Conservation (phyloP, 805 yeast species). For the Nakazawaea laoshanensis region DNA sequence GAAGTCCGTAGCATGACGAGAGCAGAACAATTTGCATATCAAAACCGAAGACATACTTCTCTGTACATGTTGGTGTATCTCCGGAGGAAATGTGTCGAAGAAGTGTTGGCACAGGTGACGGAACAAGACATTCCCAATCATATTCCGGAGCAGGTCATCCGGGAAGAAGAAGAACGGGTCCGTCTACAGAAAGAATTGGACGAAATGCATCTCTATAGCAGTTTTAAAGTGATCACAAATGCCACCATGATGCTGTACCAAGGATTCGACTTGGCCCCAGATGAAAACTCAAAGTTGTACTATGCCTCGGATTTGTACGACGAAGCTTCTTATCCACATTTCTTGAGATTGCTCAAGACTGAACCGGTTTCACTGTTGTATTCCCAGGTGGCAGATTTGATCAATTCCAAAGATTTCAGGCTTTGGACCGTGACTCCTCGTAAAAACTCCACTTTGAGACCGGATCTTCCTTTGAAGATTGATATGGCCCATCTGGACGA, state of each 20-base stretch:
- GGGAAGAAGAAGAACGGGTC: conserved; percentile 53
- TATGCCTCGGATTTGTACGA: conserved; percentile 43
- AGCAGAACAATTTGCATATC: conserved; percentile 53
- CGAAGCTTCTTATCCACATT: conserved; percentile 36
- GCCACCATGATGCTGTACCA: conserved; percentile 47
- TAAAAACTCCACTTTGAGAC: conserved; percentile 63
- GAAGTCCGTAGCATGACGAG: conserved; percentile 44
- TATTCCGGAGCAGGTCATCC: conserved; percentile 55
- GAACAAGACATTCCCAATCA: conserved; percentile 58
- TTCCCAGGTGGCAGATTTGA: conserved; percentile 31
- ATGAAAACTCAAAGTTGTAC: conserved; percentile 33
- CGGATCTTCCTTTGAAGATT: conserved; percentile 34
- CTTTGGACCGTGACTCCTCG: conserved; percentile 63
- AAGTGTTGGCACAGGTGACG: conserved; percentile 48
- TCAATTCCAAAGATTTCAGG: conserved; percentile 30
- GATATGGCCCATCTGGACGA: conserved; percentile 20
- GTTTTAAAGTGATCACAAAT: conserved; percentile 47
- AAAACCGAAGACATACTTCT: conserved; percentile 75
- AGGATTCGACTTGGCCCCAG: conserved; percentile 75
- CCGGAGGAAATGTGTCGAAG: conserved; percentile 48
- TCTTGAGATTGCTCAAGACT: conserved; percentile 47
- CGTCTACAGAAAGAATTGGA: conserved; percentile 48
- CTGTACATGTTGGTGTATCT: conserved; percentile 97
- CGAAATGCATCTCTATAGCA: conserved; percentile 61
- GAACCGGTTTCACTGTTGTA: conserved; percentile 43